phyloP scores from a whole-genome alignment of 2,329 filamentous ascomycete genomes.

The Neurospora sp. region DNA sequence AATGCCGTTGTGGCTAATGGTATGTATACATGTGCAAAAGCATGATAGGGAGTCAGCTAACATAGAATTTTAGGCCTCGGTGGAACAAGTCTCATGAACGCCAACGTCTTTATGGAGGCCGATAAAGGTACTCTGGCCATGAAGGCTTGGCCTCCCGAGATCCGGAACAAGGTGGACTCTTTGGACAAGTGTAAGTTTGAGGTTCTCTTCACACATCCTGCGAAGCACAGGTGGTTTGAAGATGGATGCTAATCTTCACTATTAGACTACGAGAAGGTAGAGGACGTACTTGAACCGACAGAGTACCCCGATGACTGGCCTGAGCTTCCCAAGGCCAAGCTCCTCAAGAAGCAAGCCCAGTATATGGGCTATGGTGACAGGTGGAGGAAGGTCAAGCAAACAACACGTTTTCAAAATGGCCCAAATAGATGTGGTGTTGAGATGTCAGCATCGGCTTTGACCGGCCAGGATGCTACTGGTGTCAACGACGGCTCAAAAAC shows the following conservation, averaged over 20 bases:
- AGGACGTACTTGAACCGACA: constrained; percentile 46
- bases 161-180: constrained; percentile 32
- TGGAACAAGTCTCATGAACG: constrained; percentile 57
- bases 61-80: constrained; percentile 42
- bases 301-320: constrained; percentile 50
- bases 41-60: constrained; percentile 3
- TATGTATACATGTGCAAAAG: constrained; percentile 19
- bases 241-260: background rate
- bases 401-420: constrained; percentile 52
- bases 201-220: background rate
- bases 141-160: constrained; percentile 49
- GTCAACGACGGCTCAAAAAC: constrained; percentile 61
- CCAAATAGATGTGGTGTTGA: constrained; percentile 55
- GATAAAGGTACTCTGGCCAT: constrained; percentile 44
- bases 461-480: constrained; percentile 54
- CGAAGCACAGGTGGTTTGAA: background rate
- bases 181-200: constrained; percentile 39
- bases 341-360: constrained; percentile 48
- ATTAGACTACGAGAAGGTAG: constrained; percentile 47
- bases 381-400: constrained; percentile 49
- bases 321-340: constrained; percentile 44
- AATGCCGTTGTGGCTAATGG: constrained; percentile 53
- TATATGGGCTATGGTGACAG: constrained; percentile 39
- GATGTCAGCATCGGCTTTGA: constrained; percentile 50
- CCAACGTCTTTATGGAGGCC: constrained; percentile 55